Evolutionary conservation across 148 eudicot species (phyloP).

Genomic region (Rhododendron vialii): DNA sequence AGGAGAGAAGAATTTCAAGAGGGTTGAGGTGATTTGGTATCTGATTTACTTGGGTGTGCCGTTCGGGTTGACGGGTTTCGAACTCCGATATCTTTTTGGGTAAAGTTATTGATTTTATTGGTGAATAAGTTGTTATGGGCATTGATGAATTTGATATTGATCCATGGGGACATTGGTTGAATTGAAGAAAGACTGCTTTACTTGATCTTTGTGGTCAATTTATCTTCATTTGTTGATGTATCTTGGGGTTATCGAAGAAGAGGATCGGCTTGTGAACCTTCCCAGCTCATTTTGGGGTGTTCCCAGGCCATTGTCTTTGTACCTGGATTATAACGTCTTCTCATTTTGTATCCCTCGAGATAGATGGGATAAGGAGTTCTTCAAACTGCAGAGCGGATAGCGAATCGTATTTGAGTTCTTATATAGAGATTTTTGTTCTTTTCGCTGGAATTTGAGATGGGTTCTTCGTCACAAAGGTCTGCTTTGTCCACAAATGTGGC

Average conservation of each 20-base stretch:
- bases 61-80: not conserved
- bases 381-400: slow-evolving; percentile 45
- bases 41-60: not conserved
- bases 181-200: slow-evolving; percentile 8
- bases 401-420: not conserved
- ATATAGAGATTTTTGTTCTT: not conserved
- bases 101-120: not conserved
- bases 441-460: slow-evolving; percentile 36
- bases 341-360: slow-evolving; percentile 32
- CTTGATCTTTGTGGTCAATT: not conserved
- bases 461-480: slow-evolving; percentile 53
- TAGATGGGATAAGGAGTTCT: slow-evolving; percentile 56
- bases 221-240: slow-evolving; percentile 28
- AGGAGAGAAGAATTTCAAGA: not conserved
- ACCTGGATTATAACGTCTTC: slow-evolving; percentile 21
- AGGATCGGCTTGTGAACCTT: slow-evolving; percentile 38
- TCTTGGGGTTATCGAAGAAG: slow-evolving; percentile 14
- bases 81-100: not conserved
- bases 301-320: slow-evolving; percentile 31
- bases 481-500: slow-evolving; percentile 63
- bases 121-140: not conserved
- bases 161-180: not conserved
- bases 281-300: slow-evolving; percentile 21
- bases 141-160: slow-evolving; percentile 5
- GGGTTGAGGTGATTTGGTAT: not conserved